Evolutionary conservation across 1,284 basidiomycete genomes (phyloP), one percentile per base, ranked within the genome.

Genomic region (Puccinia triticina): DNA sequence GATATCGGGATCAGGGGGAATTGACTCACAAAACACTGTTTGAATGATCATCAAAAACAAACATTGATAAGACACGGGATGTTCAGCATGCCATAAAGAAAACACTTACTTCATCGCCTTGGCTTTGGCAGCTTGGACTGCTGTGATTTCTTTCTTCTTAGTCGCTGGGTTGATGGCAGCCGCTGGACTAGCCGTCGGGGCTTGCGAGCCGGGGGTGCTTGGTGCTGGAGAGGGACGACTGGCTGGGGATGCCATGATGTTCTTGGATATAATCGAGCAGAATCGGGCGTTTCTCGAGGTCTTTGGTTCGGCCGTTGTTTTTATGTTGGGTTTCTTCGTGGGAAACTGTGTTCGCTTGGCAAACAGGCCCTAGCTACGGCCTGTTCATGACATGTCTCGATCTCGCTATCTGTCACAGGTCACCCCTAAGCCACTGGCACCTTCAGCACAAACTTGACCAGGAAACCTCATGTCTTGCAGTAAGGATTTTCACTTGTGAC

Each of bases 21-120:
- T 21, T 23, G 21, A 34, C 77, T 43, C 59, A 80, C 77, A 80
- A 80, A 53, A 80, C 77, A 80, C 77, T 80, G 53, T 32, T 34
- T 32, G 16, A 64, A 78, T n/a, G 34, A 8, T 43, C 7, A 66
- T 11, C 34, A 32, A 18, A 29, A 50, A 29, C 7, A 53, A n/a
- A 32, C 18, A 40, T 37, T 26, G 16, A 21, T 55, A 5, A 37
- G 43, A 48, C 61, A 29, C 4, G n/a, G 16, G 12, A 21, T 8
- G n/a, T 48, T 73, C 46, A 37, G 8, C n/a, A 32, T 55, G 2
- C 7, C 37, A 48, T 64, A 21, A 5, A 61, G 50, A 23, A 55
- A 48, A 8, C 2, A 80, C 77, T 43, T 14, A 80, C 77, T 80
- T 80, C 77, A 80, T 80, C 53, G 77, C 77, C 43, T 80, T 80